These are phyloP conservation scores for Wickerhamiella sergipiensis DNA, from an alignment of 805 yeast genomes.

Conservation along the genomic window DNA sequence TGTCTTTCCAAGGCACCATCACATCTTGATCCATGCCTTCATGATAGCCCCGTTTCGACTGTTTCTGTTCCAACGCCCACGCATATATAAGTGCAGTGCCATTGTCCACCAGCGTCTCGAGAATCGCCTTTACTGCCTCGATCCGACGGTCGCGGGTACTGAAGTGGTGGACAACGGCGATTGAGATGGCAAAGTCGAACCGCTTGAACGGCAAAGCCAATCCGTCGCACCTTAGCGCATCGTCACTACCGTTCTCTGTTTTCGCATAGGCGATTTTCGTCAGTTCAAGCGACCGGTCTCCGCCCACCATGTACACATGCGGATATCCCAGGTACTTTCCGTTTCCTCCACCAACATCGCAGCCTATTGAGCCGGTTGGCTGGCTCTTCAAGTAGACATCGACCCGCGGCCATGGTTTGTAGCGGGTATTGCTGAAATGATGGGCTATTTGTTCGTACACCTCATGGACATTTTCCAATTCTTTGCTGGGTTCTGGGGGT, in stretches of 20 bases:
- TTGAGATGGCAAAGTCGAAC: slow-evolving; percentile 81
- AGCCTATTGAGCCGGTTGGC: slow-evolving; percentile 49
- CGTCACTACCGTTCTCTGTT: slow-evolving; percentile 39
- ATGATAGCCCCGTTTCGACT: slow-evolving; percentile 77
- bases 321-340: slow-evolving; percentile 80
- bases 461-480: slow-evolving; percentile 70
- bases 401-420: slow-evolving; percentile 97
- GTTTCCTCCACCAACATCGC: slow-evolving; percentile 95
- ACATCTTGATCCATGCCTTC: slow-evolving; percentile 90
- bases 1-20: slow-evolving; percentile 88
- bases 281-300: slow-evolving; percentile 28
- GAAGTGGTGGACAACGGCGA: slow-evolving; percentile 94
- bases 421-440: slow-evolving; percentile 87
- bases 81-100: slow-evolving; percentile 77
- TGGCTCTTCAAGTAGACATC: slow-evolving; percentile 46
- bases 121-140: slow-evolving; percentile 56
- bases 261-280: slow-evolving; percentile 38
- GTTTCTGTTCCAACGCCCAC: slow-evolving; percentile 92
- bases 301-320: slow-evolving; percentile 56
- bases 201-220: slow-evolving; percentile 38
- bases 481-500: slow-evolving; percentile 34
- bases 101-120: slow-evolving; percentile 40
- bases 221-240: slow-evolving; percentile 73
- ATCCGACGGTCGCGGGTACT: slow-evolving; percentile 70
- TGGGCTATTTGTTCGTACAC: slow-evolving; percentile 86